A percentile compares a stretch with the other conserved stretches of the same genome.
These are phyloP conservation scores for Leccinum subtestaceum DNA, from an alignment of 768 basidiomycete genomes.

Conservation along the genomic window DNA sequence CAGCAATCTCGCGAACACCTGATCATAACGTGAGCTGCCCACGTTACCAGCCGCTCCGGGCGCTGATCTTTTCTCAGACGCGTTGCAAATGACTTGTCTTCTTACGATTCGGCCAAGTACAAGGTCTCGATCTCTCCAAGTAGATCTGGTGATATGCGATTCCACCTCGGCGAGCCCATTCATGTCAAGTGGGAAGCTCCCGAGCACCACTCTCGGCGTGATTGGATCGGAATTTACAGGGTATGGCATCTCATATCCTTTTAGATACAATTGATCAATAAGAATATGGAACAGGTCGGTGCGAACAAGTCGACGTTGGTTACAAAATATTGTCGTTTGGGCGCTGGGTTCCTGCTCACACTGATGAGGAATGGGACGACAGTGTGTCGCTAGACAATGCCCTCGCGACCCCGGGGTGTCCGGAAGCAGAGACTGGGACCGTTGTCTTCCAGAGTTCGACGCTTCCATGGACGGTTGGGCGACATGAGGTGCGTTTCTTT, in stretches of 20 bases:
- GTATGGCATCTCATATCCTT: constrained; percentile 36
- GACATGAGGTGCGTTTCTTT: constrained; percentile 60
- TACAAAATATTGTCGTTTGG: constrained; percentile 68
- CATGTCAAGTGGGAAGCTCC: constrained; percentile 86
- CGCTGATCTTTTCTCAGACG: constrained; percentile 44
- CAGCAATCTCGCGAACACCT: constrained; percentile 89
- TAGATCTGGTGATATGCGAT: constrained; percentile 52
- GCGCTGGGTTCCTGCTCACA: constrained; percentile 74
- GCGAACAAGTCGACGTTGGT: constrained; percentile 84
- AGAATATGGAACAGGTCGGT: constrained; percentile 56
- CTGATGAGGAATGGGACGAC: constrained; percentile 88
- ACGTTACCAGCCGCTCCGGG: not conserved
- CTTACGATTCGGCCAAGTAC: constrained; percentile 81
- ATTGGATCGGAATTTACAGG: constrained; percentile 95
- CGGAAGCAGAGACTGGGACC: constrained; percentile 54
- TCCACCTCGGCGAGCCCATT: constrained; percentile 91
- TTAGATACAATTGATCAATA: not conserved
- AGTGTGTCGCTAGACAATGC: constrained; percentile 60
- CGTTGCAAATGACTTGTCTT: constrained; percentile 76
- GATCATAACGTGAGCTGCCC: constrained; percentile 76
- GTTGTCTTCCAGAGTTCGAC: constrained; percentile 75
- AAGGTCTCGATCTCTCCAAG: constrained; percentile 57
- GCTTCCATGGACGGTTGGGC: constrained; percentile 82
- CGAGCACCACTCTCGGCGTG: constrained; percentile 77
- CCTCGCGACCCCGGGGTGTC: constrained; percentile 33